Evolutionary conservation across 208 protist species (phyloP), one percentile per base, ranked within the genome.

Genomic region (Polymyxa betae): DNA sequence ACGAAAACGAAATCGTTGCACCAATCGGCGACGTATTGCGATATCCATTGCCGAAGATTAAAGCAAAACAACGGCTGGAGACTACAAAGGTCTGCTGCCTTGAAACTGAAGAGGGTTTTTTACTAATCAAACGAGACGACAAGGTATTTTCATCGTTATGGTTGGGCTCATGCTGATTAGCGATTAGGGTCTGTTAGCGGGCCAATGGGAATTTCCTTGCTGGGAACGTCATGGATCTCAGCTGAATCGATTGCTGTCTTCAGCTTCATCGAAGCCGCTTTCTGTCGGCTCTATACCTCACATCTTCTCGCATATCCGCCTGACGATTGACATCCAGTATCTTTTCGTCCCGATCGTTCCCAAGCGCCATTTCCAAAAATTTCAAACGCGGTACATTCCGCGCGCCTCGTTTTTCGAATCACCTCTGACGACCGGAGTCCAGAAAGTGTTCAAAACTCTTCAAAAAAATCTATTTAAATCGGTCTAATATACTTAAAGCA

Each of bases 181-280:
- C n/a, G n/a, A n/a, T n/a, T n/a, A n/a, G n/a, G n/a, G n/a, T n/a
- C n/a, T n/a, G 12, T 52, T 89, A 32, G 88, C 88, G 10, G 88
- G 88, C 10, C 88, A 77, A 16, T 89, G 88, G 88, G 88, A 5
- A 43, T 89, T 89, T 68, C 77, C 77, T 29, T 66, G 54, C 54
- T 66, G 54, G 54, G 54, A 66, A 29, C 54, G 54, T 16, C 29
- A 32, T 66, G 54, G 54, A 16, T 16, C 16, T 29, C 54, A 66
- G 54, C 54, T 66, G 20, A 29, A 66, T 66, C 54, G 54, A 16
- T 16, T 29, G 16, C 54, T 66, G 54, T 32, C 54, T 16, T 32
- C 20, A 16, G 54, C 54, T 66, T 29, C 29, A 32, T 16, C 54
- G 16, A 29, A 32, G 20, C 54, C 16, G 16, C 54, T 16, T 29